Conservation (phyloP, 2,329 filamentous ascomycete species). For the Huntiella moniliformis region DNA sequence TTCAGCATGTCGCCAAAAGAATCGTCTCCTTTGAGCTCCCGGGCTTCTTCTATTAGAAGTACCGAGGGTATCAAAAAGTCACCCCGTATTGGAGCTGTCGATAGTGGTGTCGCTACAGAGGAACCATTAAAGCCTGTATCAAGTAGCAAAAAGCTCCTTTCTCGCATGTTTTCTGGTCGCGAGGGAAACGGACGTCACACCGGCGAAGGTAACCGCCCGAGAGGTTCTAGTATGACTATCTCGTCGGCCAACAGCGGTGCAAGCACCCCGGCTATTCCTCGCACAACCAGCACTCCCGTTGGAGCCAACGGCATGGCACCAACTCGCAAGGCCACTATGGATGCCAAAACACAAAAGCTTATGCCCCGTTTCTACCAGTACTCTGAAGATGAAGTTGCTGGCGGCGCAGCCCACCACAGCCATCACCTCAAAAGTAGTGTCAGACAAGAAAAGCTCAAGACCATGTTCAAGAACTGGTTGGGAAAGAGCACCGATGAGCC, state of each 20-base stretch:
- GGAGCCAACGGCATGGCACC: not conserved
- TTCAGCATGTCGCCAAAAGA: slow-evolving; percentile 10
- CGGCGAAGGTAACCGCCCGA: slow-evolving; percentile 9
- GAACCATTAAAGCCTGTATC: slow-evolving; percentile 9
- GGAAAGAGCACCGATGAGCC: slow-evolving; percentile 63
- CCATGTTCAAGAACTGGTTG: slow-evolving; percentile 75
- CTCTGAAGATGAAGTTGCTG: slow-evolving; percentile 32
- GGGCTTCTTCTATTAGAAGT: slow-evolving; percentile 11
- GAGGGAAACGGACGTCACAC: slow-evolving; percentile 4
- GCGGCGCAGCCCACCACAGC: slow-evolving; percentile 69
- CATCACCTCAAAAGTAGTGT: slow-evolving; percentile 80
- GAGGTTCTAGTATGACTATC: slow-evolving; percentile 11
- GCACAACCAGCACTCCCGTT: slow-evolving; percentile 8
- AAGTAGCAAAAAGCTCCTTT: slow-evolving; percentile 9
- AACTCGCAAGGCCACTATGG: slow-evolving; percentile 6
- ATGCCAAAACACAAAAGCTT: slow-evolving; percentile 1
- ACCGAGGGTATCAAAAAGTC: slow-evolving; percentile 9
- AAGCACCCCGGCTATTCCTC: slow-evolving; percentile 1
- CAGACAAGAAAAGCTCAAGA: slow-evolving; percentile 83
- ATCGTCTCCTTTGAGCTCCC: slow-evolving; percentile 9
- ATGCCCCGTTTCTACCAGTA: slow-evolving; percentile 10
- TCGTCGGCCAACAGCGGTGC: slow-evolving; percentile 1
- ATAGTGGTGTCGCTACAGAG: slow-evolving; percentile 2
- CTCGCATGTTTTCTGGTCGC: slow-evolving; percentile 10
- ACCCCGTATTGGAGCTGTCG: slow-evolving; percentile 1